Base-by-base conservation (phyloP, 129 eudicot genomes). In the Flaveria ramosissima region DNA sequence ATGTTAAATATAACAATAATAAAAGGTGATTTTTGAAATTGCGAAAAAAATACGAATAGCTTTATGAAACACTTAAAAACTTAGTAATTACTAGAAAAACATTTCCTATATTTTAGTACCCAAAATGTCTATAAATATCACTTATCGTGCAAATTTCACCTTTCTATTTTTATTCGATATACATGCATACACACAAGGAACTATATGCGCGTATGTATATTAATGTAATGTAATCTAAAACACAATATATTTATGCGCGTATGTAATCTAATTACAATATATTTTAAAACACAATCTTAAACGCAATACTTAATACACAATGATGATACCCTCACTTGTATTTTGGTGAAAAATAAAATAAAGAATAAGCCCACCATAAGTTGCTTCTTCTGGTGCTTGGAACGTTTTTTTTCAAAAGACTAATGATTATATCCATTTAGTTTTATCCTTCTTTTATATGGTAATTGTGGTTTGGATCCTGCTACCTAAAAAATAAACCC, bases 401-500 rank as follows among this genome's bases (percentile, higher is more conserved):
- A 66, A 51, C 27, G 39, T 32, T 27, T 30, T 68, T 13, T 51
- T 66, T 67, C 16, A 51, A 30, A 76, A 13, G 10, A 39, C 13
- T 10, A 76, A 76, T 65, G 72, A 75, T 76, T 27, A 66, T 15
- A 50, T 76, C 57, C 50, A 75, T 61, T 61, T 27, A 24, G 1
- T 6, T 63, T n/a, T 64, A 36, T 32, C 7, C 1, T 1, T 73
- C 13, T 39, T 59, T 2, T 13, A 7, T 69, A 12, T 69, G 13
- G 6, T 10, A 19, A 32, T 67, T n/a, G 7, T 6, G 41, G 11
- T 23, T 23, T 23, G 20, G 13, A 16, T 14, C 60, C 26, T 12
- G 17, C 43, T 12, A 70, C 51, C 61, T 55, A 55, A 26, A 55
- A 55, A 55, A 55, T 55, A n/a, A 16, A 55, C 12, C 61, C 13